Evolutionary conservation across 192 early-diverging fungal species (phyloP).

Genomic region (Mortierella antarctica): DNA sequence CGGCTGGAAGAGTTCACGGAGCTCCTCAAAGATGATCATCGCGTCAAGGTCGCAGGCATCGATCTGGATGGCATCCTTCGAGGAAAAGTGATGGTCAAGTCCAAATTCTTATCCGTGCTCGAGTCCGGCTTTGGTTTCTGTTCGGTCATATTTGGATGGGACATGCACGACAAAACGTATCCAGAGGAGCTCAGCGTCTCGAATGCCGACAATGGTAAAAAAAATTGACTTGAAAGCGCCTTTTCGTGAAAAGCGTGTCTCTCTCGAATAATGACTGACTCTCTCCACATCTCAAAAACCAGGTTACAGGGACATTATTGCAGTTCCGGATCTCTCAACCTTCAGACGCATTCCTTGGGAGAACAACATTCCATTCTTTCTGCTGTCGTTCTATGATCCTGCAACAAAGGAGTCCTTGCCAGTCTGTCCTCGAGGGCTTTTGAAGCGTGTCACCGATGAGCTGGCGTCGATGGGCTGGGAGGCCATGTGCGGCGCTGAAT

Average conservation of each 20-base stretch:
- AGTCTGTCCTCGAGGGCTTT: constrained; percentile 71
- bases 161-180: constrained; percentile 79
- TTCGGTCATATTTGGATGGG: constrained; percentile 84
- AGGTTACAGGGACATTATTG: constrained; percentile 68
- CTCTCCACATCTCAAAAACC: neutral
- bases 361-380: constrained; percentile 75
- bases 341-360: constrained; percentile 81
- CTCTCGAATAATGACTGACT: neutral
- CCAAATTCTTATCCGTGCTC: constrained; percentile 72
- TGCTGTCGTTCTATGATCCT: constrained; percentile 75
- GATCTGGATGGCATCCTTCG: constrained; percentile 81
- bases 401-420: constrained; percentile 64
- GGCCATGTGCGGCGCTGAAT: constrained; percentile 72
- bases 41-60: constrained; percentile 69
- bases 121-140: constrained; percentile 84
- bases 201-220: constrained; percentile 52
- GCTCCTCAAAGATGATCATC: constrained; percentile 54
- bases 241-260: neutral
- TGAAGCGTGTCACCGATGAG: constrained; percentile 68
- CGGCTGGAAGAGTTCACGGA: constrained; percentile 35
- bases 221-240: neutral
- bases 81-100: constrained; percentile 76
- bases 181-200: constrained; percentile 53
- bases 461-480: constrained; percentile 64
- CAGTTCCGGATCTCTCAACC: constrained; percentile 71